Conservation (phyloP, 805 yeast genomes). For the Starmerella sp. region DNA sequence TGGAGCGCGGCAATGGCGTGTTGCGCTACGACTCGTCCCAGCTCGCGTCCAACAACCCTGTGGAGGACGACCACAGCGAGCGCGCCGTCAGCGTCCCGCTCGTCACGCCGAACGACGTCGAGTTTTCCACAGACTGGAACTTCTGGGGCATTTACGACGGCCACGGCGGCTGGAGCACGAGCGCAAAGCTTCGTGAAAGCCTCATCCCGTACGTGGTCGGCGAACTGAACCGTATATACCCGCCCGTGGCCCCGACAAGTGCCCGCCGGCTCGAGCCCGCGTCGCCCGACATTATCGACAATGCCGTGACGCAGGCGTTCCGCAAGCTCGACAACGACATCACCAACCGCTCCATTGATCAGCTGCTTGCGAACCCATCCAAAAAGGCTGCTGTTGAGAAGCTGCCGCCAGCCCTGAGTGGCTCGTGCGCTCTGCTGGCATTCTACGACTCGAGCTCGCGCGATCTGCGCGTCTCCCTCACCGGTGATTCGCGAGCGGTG, state of each 20-base stretch:
- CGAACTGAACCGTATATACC: conserved; percentile 52
- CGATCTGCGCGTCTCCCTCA: conserved; percentile 74
- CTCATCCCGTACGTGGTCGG: conserved; percentile 65
- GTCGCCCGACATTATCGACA: conserved; percentile 56
- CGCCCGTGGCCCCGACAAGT: conserved; percentile 40
- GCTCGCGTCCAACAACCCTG: conserved; percentile 81
- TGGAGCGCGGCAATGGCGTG: conserved; percentile 80
- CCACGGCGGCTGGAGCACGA: conserved; percentile 92
- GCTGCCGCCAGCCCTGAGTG: conserved; percentile 86
- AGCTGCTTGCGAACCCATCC: conserved; percentile 54
- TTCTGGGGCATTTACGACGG: conserved; percentile 96
- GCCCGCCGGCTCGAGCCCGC: conserved; percentile 44
- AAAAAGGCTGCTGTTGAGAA: conserved; percentile 55
- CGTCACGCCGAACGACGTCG: conserved; percentile 31
- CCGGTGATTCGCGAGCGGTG: conserved; percentile 93
- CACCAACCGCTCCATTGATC: conserved; percentile 61
- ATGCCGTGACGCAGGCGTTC: conserved; percentile 73
- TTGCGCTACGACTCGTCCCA: conserved; percentile 81
- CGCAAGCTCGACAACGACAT: conserved; percentile 75
- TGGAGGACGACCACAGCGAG: conserved; percentile 88
- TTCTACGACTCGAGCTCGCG: conserved; percentile 70
- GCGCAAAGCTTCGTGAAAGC: conserved; percentile 70
- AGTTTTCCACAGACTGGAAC: conserved; percentile 61
- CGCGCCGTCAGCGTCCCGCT: conserved; percentile 55
- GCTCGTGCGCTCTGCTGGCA: conserved; percentile 84